Conservation (phyloP, 2,329 filamentous ascomycete genomes). For the Aspergillus unguis region DNA sequence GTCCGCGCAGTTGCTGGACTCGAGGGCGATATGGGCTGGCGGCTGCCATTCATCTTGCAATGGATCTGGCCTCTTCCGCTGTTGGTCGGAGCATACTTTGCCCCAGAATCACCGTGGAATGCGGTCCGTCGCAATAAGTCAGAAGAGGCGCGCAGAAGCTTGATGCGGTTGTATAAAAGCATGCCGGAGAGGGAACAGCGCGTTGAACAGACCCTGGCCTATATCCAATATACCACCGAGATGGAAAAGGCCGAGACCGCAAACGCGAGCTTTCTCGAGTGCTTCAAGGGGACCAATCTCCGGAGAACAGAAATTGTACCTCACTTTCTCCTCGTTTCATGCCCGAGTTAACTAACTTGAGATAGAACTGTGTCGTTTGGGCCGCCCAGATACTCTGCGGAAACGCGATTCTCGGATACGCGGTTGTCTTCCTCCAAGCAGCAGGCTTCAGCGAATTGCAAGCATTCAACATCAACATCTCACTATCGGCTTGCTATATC, state of each 20-base stretch:
- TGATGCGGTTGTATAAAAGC: constrained; percentile 4
- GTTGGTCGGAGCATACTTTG: constrained; percentile 26
- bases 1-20: constrained; percentile 20
- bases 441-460: constrained; percentile 38
- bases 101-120: constrained; percentile 34
- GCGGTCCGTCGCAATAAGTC: constrained; percentile 14
- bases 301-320: constrained; percentile 68
- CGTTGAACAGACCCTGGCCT: constrained; percentile 66
- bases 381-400: constrained; percentile 40
- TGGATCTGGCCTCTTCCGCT: constrained; percentile 23
- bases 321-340: neutral
- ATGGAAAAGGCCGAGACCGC: constrained; percentile 69
- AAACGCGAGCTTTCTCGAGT: constrained; percentile 72
- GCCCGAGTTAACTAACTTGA: neutral
- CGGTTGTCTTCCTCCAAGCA: constrained; percentile 39
- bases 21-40: constrained; percentile 17
- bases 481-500: constrained; percentile 41
- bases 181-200: constrained; percentile 3
- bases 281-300: constrained; percentile 72
- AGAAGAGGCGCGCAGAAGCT: neutral
- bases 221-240: constrained; percentile 83
- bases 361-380: constrained; percentile 41
- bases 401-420: constrained; percentile 37
- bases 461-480: constrained; percentile 42
- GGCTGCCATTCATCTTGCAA: constrained; percentile 18